A percentile compares a stretch with the other conserved stretches of the same genome.
These are phyloP conservation scores for Aspergillus sp. DNA, from an alignment of 2,329 filamentous ascomycete species.

Conservation along the genomic window DNA sequence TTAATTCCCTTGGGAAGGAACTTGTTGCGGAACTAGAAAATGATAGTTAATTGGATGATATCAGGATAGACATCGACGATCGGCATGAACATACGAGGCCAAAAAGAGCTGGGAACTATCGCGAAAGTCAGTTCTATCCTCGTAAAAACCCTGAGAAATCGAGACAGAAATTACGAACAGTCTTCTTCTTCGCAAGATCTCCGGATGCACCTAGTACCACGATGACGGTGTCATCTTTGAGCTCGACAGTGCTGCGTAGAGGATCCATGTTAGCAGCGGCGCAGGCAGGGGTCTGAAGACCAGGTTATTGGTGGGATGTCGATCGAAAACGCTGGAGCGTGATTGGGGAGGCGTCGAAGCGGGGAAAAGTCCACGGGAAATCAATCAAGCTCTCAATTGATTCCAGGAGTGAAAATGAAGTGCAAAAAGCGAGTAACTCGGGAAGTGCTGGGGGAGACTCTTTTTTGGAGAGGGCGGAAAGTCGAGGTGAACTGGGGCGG, in stretches of 20 bases:
- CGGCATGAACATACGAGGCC: conserved; percentile 72
- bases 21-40: conserved; percentile 85
- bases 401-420: not conserved
- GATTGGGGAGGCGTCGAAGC: not conserved
- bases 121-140: conserved; percentile 19
- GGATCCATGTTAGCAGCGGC: conserved; percentile 40
- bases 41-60: conserved; percentile 16
- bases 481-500: conserved; percentile 7
- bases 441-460: not conserved
- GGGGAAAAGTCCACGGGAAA: not conserved
- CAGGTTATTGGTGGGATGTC: conserved; percentile 1
- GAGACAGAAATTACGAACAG: conserved; percentile 56
- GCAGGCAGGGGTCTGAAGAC: conserved; percentile 4
- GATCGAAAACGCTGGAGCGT: conserved; percentile 7
- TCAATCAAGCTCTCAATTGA: not conserved
- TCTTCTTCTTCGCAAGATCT: conserved; percentile 99
- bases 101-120: conserved; percentile 91
- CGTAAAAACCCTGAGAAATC: conserved; percentile 7
- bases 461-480: conserved; percentile 8
- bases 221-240: conserved; percentile 98
- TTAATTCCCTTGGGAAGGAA: conserved; percentile 95
- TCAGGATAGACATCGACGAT: not conserved
- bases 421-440: conserved; percentile 1
- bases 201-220: conserved; percentile 95
- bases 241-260: conserved; percentile 72